Evolutionary conservation across 768 basidiomycete genomes (phyloP).

Genomic region (Phallus indusiatus): DNA sequence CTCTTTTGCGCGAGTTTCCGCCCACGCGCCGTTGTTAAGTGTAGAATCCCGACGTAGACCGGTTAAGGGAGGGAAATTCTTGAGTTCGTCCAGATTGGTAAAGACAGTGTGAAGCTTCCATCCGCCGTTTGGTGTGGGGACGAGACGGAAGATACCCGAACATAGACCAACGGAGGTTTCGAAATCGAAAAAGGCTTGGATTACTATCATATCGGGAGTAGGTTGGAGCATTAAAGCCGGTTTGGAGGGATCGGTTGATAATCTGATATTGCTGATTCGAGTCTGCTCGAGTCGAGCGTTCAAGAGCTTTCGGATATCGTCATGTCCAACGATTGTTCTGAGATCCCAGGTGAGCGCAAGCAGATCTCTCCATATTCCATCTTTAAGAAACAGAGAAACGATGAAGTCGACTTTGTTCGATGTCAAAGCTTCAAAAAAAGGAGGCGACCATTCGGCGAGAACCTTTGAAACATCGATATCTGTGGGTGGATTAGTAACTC

Average conservation of each 20-base stretch:
- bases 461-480: conserved; percentile 28
- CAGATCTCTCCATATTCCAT: conserved; percentile 48
- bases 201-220: conserved; percentile 40
- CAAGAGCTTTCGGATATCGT: conserved; percentile 34
- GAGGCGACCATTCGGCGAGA: conserved; percentile 30
- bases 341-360: conserved; percentile 58
- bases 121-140: conserved; percentile 33
- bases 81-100: conserved; percentile 45
- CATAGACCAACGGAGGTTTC: conserved; percentile 31
- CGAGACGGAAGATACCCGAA: conserved; percentile 44
- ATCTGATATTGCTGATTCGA: conserved; percentile 7
- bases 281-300: conserved; percentile 30
- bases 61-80: conserved; percentile 37
- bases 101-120: conserved; percentile 42
- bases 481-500: conserved; percentile 11
- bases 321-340: conserved; percentile 41
- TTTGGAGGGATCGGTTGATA: conserved; percentile 8
- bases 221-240: conserved; percentile 11
- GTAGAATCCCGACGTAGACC: conserved; percentile 30
- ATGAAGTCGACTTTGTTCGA: conserved; percentile 17
- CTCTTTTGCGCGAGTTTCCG: conserved; percentile 27
- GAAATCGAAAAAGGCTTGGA: conserved; percentile 49
- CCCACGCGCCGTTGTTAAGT: conserved; percentile 34
- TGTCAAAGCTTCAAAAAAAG: conserved; percentile 5
- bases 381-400: conserved; percentile 23